A percentile compares a stretch with the other conserved stretches of the same genome.
These are phyloP conservation scores for Knufia fluminis DNA, from an alignment of 2,329 filamentous ascomycete genomes.

Conservation along the genomic window DNA sequence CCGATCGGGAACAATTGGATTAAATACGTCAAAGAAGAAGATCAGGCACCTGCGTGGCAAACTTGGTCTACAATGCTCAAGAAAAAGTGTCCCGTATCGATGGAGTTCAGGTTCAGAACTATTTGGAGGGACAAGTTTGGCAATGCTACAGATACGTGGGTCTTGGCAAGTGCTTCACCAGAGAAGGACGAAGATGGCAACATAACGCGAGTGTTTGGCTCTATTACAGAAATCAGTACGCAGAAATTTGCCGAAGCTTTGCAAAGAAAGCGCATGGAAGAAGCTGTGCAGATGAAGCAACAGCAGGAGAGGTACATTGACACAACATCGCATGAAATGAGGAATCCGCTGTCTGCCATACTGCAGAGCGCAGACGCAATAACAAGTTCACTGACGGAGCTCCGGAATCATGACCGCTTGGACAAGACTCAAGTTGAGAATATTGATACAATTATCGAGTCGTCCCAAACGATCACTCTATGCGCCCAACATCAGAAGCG, in stretches of 20 bases:
- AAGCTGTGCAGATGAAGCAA: slow-evolving; percentile 70
- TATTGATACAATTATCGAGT: slow-evolving; percentile 55
- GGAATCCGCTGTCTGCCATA: slow-evolving; percentile 50
- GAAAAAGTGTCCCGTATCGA: slow-evolving; percentile 31
- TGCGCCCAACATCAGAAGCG: slow-evolving; percentile 74
- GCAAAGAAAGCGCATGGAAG: slow-evolving; percentile 66
- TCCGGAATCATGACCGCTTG: slow-evolving; percentile 33
- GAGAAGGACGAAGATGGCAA: slow-evolving; percentile 41
- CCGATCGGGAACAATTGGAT: slow-evolving; percentile 35
- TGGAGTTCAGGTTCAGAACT: slow-evolving; percentile 46
- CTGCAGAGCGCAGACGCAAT: slow-evolving; percentile 48
- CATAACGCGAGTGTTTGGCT: slow-evolving; percentile 45
- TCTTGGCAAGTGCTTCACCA: slow-evolving; percentile 45
- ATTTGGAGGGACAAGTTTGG: slow-evolving; percentile 43
- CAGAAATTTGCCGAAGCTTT: slow-evolving; percentile 79
- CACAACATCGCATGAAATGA: slow-evolving; percentile 52
- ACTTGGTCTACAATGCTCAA: slow-evolving; percentile 19
- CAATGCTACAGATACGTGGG: slow-evolving; percentile 45
- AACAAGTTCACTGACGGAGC: slow-evolving; percentile 41
- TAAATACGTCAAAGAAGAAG: slow-evolving; percentile 42
- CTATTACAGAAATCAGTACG: slow-evolving; percentile 72
- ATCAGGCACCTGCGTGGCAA: slow-evolving; percentile 35
- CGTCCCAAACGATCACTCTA: slow-evolving; percentile 65
- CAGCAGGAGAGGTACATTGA: slow-evolving; percentile 77
- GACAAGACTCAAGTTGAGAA: slow-evolving; percentile 15